A percentile compares a stretch with the other conserved stretches of the same genome.
phyloP scores from a whole-genome alignment of 768 basidiomycete genomes.

The Naganishia kalamii region DNA sequence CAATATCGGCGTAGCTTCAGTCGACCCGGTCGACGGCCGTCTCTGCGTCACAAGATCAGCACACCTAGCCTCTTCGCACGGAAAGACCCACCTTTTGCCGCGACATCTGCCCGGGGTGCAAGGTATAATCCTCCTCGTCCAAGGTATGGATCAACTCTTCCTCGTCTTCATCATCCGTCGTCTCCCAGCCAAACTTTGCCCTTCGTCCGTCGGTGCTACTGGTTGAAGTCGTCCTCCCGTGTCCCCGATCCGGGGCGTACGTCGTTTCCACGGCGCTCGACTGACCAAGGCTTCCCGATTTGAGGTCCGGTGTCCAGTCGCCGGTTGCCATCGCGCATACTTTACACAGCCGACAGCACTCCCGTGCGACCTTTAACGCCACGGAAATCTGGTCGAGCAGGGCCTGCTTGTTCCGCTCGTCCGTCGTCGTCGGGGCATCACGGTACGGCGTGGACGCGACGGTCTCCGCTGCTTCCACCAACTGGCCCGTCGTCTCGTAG shows the following conservation, averaged over 20 bases:
- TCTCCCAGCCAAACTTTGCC: conserved; percentile 3
- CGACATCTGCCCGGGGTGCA: conserved; percentile 46
- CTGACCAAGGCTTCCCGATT: neutral
- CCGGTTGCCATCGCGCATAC: conserved; percentile 51
- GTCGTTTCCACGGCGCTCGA: neutral
- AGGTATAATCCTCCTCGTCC: conserved; percentile 61
- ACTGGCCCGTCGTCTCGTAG: conserved; percentile 73
- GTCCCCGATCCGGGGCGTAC: neutral
- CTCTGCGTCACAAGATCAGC: neutral
- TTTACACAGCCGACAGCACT: conserved; percentile 80
- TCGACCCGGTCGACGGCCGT: neutral
- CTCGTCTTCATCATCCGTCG: conserved; percentile 26
- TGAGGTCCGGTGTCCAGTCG: neutral
- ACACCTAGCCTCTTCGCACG: neutral
- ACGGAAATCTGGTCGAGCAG: conserved; percentile 79
- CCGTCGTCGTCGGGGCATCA: conserved; percentile 53
- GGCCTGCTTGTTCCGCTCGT: conserved; percentile 70
- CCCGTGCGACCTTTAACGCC: conserved; percentile 77
- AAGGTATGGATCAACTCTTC: conserved; percentile 36
- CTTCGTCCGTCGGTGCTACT: conserved; percentile 13
- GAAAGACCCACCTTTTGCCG: neutral
- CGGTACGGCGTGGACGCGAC: conserved; percentile 56
- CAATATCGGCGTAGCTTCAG: neutral
- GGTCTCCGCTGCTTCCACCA: conserved; percentile 79
- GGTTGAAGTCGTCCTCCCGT: neutral